phyloP scores from a whole-genome alignment of 2,329 filamentous ascomycete genomes.

The Fusarium pseudograminearum region DNA sequence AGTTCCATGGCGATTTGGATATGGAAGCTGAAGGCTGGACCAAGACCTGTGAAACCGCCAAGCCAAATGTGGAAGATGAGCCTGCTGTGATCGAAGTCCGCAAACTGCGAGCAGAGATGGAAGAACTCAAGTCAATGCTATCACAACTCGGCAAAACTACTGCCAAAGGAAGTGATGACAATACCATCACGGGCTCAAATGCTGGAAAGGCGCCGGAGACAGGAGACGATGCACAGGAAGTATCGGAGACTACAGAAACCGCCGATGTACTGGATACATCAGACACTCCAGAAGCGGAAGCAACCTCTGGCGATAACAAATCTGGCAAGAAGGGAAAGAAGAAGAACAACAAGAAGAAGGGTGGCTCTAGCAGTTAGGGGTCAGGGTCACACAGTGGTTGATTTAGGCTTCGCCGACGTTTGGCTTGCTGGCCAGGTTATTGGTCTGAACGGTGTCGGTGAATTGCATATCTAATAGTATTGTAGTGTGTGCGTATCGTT shows the following conservation, averaged over 20 bases:
- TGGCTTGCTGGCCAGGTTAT: background rate
- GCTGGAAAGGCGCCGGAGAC: constrained; percentile 18
- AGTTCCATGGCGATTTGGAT: constrained; percentile 77
- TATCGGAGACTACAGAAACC: constrained; percentile 30
- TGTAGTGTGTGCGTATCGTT: background rate
- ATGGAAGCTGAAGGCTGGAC: constrained; percentile 88
- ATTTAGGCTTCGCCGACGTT: background rate
- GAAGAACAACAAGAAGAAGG: constrained; percentile 48
- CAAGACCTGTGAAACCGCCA: constrained; percentile 79
- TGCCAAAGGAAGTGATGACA: constrained; percentile 30
- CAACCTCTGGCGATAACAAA: constrained; percentile 35
- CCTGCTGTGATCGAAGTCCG: constrained; percentile 77
- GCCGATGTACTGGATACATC: constrained; percentile 26
- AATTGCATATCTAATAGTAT: background rate
- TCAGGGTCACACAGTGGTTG: background rate
- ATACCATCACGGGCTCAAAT: constrained; percentile 3
- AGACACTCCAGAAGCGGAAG: constrained; percentile 30
- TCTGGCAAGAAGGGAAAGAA: constrained; percentile 44
- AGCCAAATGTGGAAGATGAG: constrained; percentile 85
- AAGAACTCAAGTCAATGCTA: constrained; percentile 66
- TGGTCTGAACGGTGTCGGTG: background rate
- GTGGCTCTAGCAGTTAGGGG: constrained; percentile 30
- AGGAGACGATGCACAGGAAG: constrained; percentile 15
- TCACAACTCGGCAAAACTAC: constrained; percentile 48
- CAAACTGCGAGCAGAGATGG: constrained; percentile 69